phyloP scores from a whole-genome alignment of 2,329 filamentous ascomycete genomes.

The Pyrenophora seminiperda region DNA sequence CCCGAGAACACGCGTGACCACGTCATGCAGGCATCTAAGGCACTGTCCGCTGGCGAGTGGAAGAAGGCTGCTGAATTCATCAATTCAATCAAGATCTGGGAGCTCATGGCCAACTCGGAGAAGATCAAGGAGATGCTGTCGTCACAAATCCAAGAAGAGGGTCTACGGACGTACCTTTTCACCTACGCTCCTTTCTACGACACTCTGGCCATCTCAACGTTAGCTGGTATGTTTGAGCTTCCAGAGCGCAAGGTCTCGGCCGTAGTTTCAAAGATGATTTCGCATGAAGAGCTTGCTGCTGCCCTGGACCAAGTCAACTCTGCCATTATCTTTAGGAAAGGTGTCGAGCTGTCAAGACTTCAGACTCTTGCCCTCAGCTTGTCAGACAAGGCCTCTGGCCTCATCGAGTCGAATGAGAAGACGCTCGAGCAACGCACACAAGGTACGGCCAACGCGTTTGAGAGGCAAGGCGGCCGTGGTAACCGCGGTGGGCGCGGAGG shows the following conservation, averaged over 20 bases:
- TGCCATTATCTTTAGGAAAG: constrained; percentile 99
- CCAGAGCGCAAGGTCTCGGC: constrained; percentile 88
- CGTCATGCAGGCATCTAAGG: constrained; percentile 98
- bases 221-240: constrained; percentile 95
- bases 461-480: constrained; percentile 83
- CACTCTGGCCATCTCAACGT: constrained; percentile 82
- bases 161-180: constrained; percentile 96
- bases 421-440: constrained; percentile 96
- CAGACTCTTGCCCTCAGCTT: constrained; percentile 94
- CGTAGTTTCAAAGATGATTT: constrained; percentile 98
- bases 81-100: constrained; percentile 99
- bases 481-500: constrained; percentile 67
- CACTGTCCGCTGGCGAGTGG: constrained; percentile 95
- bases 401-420: constrained; percentile 97
- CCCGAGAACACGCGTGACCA: constrained; percentile 99
- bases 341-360: constrained; percentile 93
- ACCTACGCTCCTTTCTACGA: constrained; percentile 99
- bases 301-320: constrained; percentile 97
- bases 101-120: constrained; percentile 88
- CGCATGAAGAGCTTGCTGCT: constrained; percentile 94
- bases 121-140: constrained; percentile 97
- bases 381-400: constrained; percentile 91
- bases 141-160: constrained; percentile 98
- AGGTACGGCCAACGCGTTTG: constrained; percentile 92
- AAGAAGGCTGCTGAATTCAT: constrained; percentile 94